Percentiles rank a stretch among this genome's conserved stretches.
These are phyloP conservation scores for Coemansia erecta DNA, from an alignment of 192 early-diverging fungal genomes.

Conservation along the genomic window DNA sequence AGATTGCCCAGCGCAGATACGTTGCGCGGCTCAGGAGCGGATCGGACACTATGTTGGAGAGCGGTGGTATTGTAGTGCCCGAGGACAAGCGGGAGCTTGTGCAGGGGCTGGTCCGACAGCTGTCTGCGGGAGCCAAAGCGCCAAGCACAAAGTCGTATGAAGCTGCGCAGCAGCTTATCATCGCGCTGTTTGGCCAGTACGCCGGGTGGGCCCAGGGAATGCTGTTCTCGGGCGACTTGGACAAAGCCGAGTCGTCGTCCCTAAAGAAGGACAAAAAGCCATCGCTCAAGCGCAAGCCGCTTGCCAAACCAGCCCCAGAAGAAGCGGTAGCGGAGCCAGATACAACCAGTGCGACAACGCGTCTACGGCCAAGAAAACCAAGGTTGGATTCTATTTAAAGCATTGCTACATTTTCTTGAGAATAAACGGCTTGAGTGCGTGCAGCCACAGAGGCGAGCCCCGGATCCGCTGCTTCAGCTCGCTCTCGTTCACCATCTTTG, in stretches of 20 bases:
- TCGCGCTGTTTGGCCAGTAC: constrained; percentile 72
- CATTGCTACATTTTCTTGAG: constrained; percentile 36
- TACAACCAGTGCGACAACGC: not conserved
- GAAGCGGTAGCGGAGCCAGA: not conserved
- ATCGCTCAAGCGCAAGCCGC: constrained; percentile 2
- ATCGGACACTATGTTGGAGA: not conserved
- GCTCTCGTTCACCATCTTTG: constrained; percentile 28
- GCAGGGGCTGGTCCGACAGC: constrained; percentile 28
- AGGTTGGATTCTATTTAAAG: not conserved
- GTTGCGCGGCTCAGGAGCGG: constrained; percentile 24
- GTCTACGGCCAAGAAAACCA: not conserved
- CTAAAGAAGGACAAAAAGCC: constrained; percentile 9
- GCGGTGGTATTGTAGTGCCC: not conserved
- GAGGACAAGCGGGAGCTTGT: constrained; percentile 17
- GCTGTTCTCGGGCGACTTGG: constrained; percentile 55
- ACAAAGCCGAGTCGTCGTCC: not conserved
- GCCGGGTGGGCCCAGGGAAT: constrained; percentile 80
- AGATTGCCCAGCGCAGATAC: constrained; percentile 86
- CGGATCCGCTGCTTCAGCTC: constrained; percentile 26
- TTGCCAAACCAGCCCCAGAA: not conserved
- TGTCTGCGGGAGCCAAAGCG: constrained; percentile 47
- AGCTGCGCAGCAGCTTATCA: constrained; percentile 68
- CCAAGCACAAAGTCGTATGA: constrained; percentile 68
- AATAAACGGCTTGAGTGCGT: constrained; percentile 44
- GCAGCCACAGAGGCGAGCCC: constrained; percentile 42